These are phyloP conservation scores for Diplodia intermedia DNA, from an alignment of 2,329 filamentous ascomycete species.

Conservation along the genomic window DNA sequence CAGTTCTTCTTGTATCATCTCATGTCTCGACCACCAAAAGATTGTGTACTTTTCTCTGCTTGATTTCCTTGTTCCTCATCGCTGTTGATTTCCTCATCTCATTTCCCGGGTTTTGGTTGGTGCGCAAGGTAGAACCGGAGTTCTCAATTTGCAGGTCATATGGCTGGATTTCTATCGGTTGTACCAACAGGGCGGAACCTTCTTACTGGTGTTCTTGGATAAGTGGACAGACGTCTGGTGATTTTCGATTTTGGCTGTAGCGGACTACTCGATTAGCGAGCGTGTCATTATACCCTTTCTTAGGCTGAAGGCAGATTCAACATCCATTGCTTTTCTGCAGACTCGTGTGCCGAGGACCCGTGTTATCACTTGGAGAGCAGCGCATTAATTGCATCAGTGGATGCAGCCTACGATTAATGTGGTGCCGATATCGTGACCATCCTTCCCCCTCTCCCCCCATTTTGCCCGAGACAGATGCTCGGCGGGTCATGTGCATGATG, in stretches of 20 bases:
- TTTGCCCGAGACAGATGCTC: background rate
- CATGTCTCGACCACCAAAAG: background rate
- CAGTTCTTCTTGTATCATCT: background rate
- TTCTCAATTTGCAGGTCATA: background rate
- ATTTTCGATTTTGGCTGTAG: background rate
- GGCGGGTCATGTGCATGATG: slow-evolving; percentile 1
- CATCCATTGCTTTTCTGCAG: background rate
- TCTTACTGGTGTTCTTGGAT: background rate
- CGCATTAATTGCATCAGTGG: background rate
- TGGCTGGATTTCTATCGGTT: background rate
- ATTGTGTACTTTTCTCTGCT: background rate
- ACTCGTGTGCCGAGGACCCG: background rate
- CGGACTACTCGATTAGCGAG: background rate
- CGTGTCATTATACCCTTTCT: slow-evolving; percentile 6
- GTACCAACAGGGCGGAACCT: background rate
- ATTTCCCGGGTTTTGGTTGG: background rate
- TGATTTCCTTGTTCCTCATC: background rate
- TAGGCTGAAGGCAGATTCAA: too few relatives aligned
- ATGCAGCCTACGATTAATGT: background rate
- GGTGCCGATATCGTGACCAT: background rate
- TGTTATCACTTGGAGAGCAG: background rate
- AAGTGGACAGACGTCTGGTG: background rate
- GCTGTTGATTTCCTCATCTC: too few relatives aligned
- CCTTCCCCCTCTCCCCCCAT: background rate
- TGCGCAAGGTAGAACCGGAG: background rate